Evolutionary conservation across 2,329 filamentous ascomycete species (phyloP), one percentile per base, ranked within the genome.

Genomic region (Penicillium hesseltinei): DNA sequence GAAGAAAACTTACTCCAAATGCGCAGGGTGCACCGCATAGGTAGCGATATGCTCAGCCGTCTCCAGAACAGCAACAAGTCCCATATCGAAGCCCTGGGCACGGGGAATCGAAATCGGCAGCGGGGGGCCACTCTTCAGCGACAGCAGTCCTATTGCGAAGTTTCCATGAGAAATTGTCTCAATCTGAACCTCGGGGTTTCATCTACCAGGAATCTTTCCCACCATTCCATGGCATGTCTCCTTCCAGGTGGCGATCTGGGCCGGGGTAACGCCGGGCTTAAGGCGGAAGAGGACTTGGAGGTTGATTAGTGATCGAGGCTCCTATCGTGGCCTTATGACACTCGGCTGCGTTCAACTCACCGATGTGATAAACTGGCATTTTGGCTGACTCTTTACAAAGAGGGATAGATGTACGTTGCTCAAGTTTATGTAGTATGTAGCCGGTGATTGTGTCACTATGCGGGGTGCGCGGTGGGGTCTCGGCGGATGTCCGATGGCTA

Each of bases 21-120:
- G 79, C 29, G 76, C 77, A 44, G 77, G 77, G 69, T 80, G 78
- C 45, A 66, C 65, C 4, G 75, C 77, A 69, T 80, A 81, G 10
- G 68, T 70, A 46, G 69, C 66, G 5, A 80, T 61, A 67, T 79
- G 69, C 36, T 76, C 76, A 3, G 72, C 59, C 42, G 74, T 75
- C 59, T 80, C 78, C 62, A 81, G 56, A 6, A 79, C 69, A 5
- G 78, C 77, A n/a, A 81, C 73, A 11, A 81, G 58, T 2, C 74
- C 78, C 70, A 78, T 72, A 64, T 80, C 67, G 55, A 75, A 81
- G 1, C 78, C 78, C 52, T 79, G 73, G 21, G 75, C 73, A 38
- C 78, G 71, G 33, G 75, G 68, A 5, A 77, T 73, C 15, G 73
- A 77, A 25, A 75, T 71, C 0, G 74, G 67, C 21, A 78, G 60